A percentile compares a stretch with the other conserved stretches of the same genome.
phyloP scores from a whole-genome alignment of 345 rosid genomes.

The Euclidium syriacum region DNA sequence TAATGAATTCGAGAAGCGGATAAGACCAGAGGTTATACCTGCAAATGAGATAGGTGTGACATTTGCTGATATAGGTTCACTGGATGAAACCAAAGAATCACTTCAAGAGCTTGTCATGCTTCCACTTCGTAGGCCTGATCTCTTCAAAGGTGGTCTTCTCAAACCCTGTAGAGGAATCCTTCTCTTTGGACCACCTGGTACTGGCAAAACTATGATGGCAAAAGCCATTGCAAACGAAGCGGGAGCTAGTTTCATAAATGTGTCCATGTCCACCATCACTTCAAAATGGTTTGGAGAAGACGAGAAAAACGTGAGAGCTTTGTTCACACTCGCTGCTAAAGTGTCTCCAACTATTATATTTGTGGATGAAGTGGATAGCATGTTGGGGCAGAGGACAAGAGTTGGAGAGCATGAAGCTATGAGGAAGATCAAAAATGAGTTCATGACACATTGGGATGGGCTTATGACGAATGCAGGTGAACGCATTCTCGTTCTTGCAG shows the following conservation, averaged over 20 bases:
- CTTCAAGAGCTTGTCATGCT: conserved; percentile 99
- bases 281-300: conserved; percentile 99
- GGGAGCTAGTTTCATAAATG: conserved; percentile 98
- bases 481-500: conserved; percentile 95
- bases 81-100: conserved; percentile 90
- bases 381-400: conserved; percentile 97
- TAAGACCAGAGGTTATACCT: conserved; percentile 98
- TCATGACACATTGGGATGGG: conserved; percentile 99
- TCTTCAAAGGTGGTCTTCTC: conserved; percentile 94
- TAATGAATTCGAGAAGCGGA: conserved; percentile 94
- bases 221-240: conserved; percentile 99
- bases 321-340: conserved; percentile 89
- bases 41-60: conserved; percentile 96
- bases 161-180: conserved; percentile 97
- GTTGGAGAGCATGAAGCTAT: conserved; percentile 99
- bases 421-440: conserved; percentile 96
- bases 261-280: conserved; percentile 98
- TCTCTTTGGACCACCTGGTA: conserved; percentile 99
- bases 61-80: conserved; percentile 89
- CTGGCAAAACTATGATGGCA: conserved; percentile 99
- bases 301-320: conserved; percentile 92
- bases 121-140: conserved; percentile 95
- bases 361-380: conserved; percentile 98
- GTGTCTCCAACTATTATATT: conserved; percentile 96
- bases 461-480: conserved; percentile 74